Conservation (phyloP, 768 basidiomycete genomes). For the Mycena venus region DNA sequence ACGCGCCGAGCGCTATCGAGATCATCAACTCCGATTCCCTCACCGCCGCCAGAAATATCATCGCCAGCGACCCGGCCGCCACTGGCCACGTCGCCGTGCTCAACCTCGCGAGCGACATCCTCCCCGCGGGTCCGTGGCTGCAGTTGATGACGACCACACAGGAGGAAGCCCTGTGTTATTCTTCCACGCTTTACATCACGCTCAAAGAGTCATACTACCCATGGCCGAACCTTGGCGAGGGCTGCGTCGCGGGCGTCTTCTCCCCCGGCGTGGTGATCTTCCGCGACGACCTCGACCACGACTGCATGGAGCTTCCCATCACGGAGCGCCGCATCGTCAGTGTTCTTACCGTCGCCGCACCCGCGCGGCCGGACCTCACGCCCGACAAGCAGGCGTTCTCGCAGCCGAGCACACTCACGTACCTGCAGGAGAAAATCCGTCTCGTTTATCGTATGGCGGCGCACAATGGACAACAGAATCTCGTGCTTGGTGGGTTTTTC, state of each 20-base stretch:
- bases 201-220: constrained; percentile 58
- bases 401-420: constrained; percentile 44
- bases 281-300: constrained; percentile 60
- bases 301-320: constrained; percentile 49
- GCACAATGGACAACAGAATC: constrained; percentile 48
- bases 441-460: constrained; percentile 60
- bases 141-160: neutral
- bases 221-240: constrained; percentile 60
- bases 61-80: constrained; percentile 40
- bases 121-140: constrained; percentile 29
- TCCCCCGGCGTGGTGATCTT: constrained; percentile 63
- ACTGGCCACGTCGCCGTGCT: constrained; percentile 51
- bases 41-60: constrained; percentile 47
- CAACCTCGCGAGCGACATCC: constrained; percentile 56
- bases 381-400: constrained; percentile 38
- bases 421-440: constrained; percentile 57
- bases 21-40: constrained; percentile 55
- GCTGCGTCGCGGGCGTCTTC: constrained; percentile 55
- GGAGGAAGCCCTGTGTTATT: constrained; percentile 52
- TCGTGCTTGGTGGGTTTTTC: constrained; percentile 52
- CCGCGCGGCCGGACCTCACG: constrained; percentile 47
- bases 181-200: constrained; percentile 59
- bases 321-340: constrained; percentile 54
- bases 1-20: constrained; percentile 34
- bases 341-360: constrained; percentile 62